A percentile compares a stretch with the other conserved stretches of the same genome.
Conservation (phyloP, 2,329 filamentous ascomycete genomes). For the Hypoxylon sp. region DNA sequence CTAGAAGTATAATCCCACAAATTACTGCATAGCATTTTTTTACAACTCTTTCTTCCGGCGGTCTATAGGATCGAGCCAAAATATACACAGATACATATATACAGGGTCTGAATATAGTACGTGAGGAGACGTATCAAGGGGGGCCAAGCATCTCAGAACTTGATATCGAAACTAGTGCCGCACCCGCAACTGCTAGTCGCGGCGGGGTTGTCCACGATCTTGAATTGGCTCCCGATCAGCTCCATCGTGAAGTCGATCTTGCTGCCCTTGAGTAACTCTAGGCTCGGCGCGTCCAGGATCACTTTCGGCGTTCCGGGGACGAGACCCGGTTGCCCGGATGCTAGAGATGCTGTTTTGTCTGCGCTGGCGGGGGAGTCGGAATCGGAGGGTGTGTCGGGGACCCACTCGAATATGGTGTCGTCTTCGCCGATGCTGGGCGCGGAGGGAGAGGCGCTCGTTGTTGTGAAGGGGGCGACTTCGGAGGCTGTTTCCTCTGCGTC, state of each 20-base stretch:
- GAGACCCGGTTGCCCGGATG: not conserved
- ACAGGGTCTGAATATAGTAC: not conserved
- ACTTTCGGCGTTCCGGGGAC: constrained; percentile 73
- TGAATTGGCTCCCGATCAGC: constrained; percentile 88
- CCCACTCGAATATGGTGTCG: constrained; percentile 87
- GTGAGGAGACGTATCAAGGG: not conserved
- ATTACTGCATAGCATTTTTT: not conserved
- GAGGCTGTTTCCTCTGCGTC: constrained; percentile 23
- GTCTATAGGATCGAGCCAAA: not conserved
- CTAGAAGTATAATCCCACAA: constrained; percentile 1
- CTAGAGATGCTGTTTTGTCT: not conserved
- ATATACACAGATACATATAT: constrained; percentile 18
- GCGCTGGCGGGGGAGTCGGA: not conserved
- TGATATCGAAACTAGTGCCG: constrained; percentile 97
- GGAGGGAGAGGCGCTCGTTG: constrained; percentile 46
- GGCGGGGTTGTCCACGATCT: constrained; percentile 92
- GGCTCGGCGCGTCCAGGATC: constrained; percentile 87
- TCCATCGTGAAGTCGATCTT: constrained; percentile 98
- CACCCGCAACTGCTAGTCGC: constrained; percentile 97
- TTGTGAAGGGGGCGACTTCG: constrained; percentile 51
- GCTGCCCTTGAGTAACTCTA: constrained; percentile 91
- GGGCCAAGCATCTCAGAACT: constrained; percentile 65
- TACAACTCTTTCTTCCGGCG: not conserved
- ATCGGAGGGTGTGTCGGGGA: constrained; percentile 53
- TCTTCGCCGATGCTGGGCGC: constrained; percentile 70